Conservation (phyloP, 345 rosid genomes). For the Reutealis trisperma region DNA sequence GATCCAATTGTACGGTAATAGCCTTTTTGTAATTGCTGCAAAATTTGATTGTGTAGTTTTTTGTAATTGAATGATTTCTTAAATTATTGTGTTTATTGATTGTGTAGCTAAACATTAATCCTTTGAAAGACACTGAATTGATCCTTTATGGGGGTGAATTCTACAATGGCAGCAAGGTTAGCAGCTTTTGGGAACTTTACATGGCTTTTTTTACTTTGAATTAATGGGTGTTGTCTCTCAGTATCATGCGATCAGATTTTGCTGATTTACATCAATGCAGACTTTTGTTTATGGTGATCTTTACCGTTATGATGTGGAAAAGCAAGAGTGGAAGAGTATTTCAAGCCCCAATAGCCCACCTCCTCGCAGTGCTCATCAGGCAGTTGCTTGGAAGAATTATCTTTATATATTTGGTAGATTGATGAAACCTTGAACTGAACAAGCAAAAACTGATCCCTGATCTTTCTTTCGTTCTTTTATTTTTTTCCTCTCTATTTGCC, state of each 20-base stretch:
- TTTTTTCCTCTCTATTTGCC: no score
- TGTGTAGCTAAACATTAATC: constrained; percentile 70
- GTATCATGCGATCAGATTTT: not conserved
- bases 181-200: constrained; percentile 19
- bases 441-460: not conserved
- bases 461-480: not conserved
- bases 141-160: constrained; percentile 90
- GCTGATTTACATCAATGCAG: constrained; percentile 43
- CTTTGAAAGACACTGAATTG: constrained; percentile 82
- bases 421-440: constrained; percentile 1
- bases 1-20: constrained; percentile 85
- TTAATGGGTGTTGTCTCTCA: not conserved
- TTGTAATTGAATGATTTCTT: not conserved
- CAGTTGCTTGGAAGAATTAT: constrained; percentile 94
- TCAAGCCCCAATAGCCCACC: constrained; percentile 98
- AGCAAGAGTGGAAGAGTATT: constrained; percentile 81
- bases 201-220: not conserved
- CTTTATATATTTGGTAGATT: constrained; percentile 82
- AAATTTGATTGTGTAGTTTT: not conserved
- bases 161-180: constrained; percentile 90
- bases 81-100: not conserved
- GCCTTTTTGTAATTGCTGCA: not conserved
- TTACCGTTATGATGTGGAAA: constrained; percentile 83
- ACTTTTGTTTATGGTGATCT: constrained; percentile 91
- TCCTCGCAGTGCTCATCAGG: constrained; percentile 98